Conservation (phyloP, 2,329 filamentous ascomycete genomes). For the Coniochaeta sp. region DNA sequence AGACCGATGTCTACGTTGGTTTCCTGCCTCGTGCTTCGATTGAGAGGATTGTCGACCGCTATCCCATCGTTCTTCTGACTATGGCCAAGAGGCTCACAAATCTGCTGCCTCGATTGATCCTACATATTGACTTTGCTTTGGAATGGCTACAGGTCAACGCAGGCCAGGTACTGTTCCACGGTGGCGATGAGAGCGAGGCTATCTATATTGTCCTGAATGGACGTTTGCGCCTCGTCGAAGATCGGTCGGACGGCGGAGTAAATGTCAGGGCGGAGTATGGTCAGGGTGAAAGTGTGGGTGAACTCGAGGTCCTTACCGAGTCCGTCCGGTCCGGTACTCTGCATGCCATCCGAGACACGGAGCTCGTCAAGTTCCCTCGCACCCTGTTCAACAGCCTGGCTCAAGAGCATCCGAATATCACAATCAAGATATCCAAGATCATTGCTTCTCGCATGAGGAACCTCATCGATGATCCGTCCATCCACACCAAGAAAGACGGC, state of each 20-base stretch:
- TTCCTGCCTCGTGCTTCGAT: slow-evolving; percentile 81
- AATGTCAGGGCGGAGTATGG: slow-evolving; percentile 87
- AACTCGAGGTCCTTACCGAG: slow-evolving; percentile 95
- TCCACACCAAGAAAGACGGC: slow-evolving; percentile 56
- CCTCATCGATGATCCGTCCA: slow-evolving; percentile 73
- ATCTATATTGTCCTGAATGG: slow-evolving; percentile 98
- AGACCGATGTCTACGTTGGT: slow-evolving; percentile 96
- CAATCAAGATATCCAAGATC: slow-evolving; percentile 98
- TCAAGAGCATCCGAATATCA: slow-evolving; percentile 94
- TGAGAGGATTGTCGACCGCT: slow-evolving; percentile 86
- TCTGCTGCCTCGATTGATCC: slow-evolving; percentile 77
- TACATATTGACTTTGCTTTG: slow-evolving; percentile 96
- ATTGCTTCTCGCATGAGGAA: slow-evolving; percentile 92
- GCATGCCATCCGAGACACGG: slow-evolving; percentile 93
- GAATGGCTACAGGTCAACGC: slow-evolving; percentile 98
- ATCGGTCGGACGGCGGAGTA: slow-evolving; percentile 73
- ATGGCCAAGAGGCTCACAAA: slow-evolving; percentile 93
- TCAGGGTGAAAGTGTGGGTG: slow-evolving; percentile 94
- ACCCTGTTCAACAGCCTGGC: slow-evolving; percentile 96
- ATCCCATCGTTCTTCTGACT: slow-evolving; percentile 86
- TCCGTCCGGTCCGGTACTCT: slow-evolving; percentile 83
- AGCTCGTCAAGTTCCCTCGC: slow-evolving; percentile 91
- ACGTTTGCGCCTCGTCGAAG: slow-evolving; percentile 75
- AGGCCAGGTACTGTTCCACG: slow-evolving; percentile 89
- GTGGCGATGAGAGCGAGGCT: slow-evolving; percentile 91